Evolutionary conservation across 371 early-diverging fungal species (phyloP).

Genomic region (Mortierella polycephala): DNA sequence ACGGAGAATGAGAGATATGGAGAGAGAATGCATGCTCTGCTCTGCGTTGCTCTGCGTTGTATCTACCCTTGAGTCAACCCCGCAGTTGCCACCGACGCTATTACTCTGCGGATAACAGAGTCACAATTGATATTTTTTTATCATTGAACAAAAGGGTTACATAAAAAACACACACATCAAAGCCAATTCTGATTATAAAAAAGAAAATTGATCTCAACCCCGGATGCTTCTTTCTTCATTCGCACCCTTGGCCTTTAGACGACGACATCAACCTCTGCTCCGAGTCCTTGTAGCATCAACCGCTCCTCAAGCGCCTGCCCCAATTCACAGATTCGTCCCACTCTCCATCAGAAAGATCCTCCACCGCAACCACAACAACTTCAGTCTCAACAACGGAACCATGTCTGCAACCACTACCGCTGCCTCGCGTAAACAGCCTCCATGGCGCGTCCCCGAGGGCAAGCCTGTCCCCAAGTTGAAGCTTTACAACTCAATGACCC

Average conservation of each 20-base stretch:
- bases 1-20: too few species aligned
- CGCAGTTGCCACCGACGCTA: too few species aligned
- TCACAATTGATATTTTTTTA: too few species aligned
- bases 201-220: background rate
- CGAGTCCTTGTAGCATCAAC: background rate
- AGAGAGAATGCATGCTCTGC: too few species aligned
- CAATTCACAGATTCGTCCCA: conserved; percentile 1
- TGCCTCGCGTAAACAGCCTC: conserved; percentile 48
- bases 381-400: conserved; percentile 15
- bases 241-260: background rate
- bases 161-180: too few species aligned
- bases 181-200: background rate
- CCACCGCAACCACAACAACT: background rate
- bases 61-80: too few species aligned
- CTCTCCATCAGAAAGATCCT: background rate
- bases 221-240: conserved; percentile 20
- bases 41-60: too few species aligned
- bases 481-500: conserved; percentile 65
- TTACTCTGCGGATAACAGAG: too few species aligned
- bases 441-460: conserved; percentile 47
- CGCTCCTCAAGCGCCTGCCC: background rate
- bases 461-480: conserved; percentile 58
- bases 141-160: too few species aligned
- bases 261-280: conserved; percentile 5
- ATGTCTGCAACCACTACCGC: conserved; percentile 15